phyloP scores from a whole-genome alignment of 2,329 filamentous ascomycete species.

The Kalmusia sp. region DNA sequence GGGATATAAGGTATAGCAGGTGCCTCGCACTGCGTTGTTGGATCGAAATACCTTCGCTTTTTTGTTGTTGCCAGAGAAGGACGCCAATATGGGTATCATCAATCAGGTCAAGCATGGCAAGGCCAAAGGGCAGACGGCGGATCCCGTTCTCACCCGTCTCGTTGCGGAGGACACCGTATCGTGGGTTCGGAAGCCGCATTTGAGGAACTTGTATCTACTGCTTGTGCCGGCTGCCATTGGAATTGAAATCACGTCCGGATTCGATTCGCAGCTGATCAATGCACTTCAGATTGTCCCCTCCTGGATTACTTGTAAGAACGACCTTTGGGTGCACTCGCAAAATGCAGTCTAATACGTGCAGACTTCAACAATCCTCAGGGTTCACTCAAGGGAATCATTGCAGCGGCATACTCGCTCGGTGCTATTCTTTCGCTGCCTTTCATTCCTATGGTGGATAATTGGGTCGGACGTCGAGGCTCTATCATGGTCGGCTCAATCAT shows the following conservation, averaged over 20 bases:
- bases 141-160: conserved; percentile 47
- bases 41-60: background rate
- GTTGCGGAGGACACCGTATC: conserved; percentile 45
- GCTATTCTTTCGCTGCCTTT: conserved; percentile 41
- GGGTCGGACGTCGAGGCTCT: conserved; percentile 47
- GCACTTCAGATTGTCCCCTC: conserved; percentile 26
- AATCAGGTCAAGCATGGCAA: conserved; percentile 11
- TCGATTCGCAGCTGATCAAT: conserved; percentile 31
- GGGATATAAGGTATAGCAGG: background rate
- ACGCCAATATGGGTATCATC: conserved; percentile 10
- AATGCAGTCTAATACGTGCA: conserved; percentile 7
- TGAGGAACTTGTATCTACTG: conserved; percentile 39
- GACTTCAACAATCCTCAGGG: conserved; percentile 36
- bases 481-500: conserved; percentile 49
- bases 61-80: background rate
- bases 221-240: conserved; percentile 30
- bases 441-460: conserved; percentile 44
- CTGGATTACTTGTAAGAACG: conserved; percentile 22
- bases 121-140: conserved; percentile 23
- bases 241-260: conserved; percentile 31
- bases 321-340: background rate
- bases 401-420: conserved; percentile 48
- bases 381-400: conserved; percentile 47
- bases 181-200: conserved; percentile 45
- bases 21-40: background rate